Evolutionary conservation across 306 rosid genomes (phyloP), one percentile per base, ranked within the genome.

Genomic region (Mimosa pudica): DNA sequence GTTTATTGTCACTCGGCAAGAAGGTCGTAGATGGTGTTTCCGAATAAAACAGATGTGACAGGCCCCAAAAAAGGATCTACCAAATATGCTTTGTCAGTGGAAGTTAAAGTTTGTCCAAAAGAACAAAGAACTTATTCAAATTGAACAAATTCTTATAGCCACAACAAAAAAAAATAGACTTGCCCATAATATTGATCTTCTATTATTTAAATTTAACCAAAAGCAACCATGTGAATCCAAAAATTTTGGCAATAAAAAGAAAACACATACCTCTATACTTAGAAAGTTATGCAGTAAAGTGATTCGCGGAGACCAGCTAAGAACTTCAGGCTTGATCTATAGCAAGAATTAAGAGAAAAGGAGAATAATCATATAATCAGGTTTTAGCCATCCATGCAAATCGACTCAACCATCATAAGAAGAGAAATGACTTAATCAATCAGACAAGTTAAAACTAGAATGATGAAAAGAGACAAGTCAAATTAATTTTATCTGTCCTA

Each of bases 301-400:
- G 79, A 92, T 95, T 75, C 98, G 89, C 65, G 98, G 98, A 44
- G 90, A 89, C 98, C 98, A 95, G 92, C 90, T 95, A 77, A 95
- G 82, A 69, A 95, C 85, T 85, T 95, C 97, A 30, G 98, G 98
- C 83, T 89, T 92, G 83, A 95, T 84, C 98, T 94, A 79, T 75
- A 79, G 73, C 60, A 51, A 82, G 64, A 71, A 76, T 62, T 58
- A 70, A 70, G 69, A 68, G 17, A 71, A 61, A 12, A 77, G 3
- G 6, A 54, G 24, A 66, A 85, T 32, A 65, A 58, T 79, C 71
- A 24, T 14, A 66, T 14, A 66, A 14, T 82, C 62, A 48, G 82
- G 79, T 4, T 42, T 52, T 42, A 66, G 69, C 48, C 30, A 75
- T 17, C 65, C 30, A 24, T 24, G 30, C 47, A 55, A 77, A 73